Base-by-base conservation (phyloP, 352 stramenopile species). In the Pythium monospermum region DNA sequence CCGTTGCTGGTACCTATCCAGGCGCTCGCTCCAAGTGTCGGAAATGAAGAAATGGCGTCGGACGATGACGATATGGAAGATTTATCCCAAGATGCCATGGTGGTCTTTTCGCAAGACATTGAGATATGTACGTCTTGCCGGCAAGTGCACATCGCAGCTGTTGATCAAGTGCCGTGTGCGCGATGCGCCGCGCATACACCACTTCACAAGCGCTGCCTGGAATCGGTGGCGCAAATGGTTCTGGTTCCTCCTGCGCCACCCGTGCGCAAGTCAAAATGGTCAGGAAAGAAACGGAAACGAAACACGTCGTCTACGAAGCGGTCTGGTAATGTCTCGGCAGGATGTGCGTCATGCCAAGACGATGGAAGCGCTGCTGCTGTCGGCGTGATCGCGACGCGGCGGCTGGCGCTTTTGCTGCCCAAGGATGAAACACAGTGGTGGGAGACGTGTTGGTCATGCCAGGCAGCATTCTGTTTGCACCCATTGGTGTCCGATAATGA, bases 61-160 rank as follows among this genome's bases (percentile, higher is more conserved):
- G 45, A 49, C 8, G 36, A 48, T 2, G 35, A 63, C 35, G 28
- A 33, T 28, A 11, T 32, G 44, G 22, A 49, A 28, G 42, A 51
- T 0, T 33, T 28, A 4, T 22, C 26, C 15, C 28, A 41, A 30
- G 44, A 40, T 13, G 42, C 61, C 10, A 77, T 68, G 69, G 46
- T 43, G 32, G 58, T 83, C 22, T 60, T 84, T 13, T 68, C 66
- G 0, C 64, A 67, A 37, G 35, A 53, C 1, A 46, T 90, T 43
- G 66, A 83, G 27, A 64, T 87, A 15, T 87, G 79, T 42, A 65
- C 54, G 27, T 68, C 61, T 4, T 90, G 79, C 40, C 63, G 74
- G 31, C 74, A 87, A 36, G 63, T 86, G 40, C 56, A 79, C 37
- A 65, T 90, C 43, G 40, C n/a, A 4, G 13, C 46, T 0, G 52